These are phyloP conservation scores for Diaporthe capsici DNA, from an alignment of 2,329 filamentous ascomycete species.

Conservation along the genomic window DNA sequence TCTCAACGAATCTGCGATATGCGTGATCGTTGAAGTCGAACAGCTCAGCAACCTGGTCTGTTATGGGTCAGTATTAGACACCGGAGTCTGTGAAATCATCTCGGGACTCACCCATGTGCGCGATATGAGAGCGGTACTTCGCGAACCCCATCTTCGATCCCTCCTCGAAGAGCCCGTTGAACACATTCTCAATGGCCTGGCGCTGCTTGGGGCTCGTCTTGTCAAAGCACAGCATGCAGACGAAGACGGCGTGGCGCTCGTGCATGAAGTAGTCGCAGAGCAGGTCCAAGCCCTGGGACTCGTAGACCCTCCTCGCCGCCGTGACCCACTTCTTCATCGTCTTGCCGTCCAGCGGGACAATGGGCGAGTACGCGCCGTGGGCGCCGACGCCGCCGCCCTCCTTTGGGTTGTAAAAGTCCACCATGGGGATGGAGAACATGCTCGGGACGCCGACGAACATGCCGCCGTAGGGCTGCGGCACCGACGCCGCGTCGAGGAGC, in stretches of 20 bases:
- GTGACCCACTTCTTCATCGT: conserved; percentile 58
- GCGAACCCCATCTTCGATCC: conserved; percentile 54
- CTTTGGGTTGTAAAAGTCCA: conserved; percentile 52
- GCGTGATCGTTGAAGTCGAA: conserved; percentile 56
- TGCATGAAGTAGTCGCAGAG: conserved; percentile 65
- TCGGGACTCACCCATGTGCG: conserved; percentile 54
- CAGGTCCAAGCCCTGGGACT: conserved; percentile 58
- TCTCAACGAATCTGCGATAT: conserved; percentile 56
- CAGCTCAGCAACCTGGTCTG: conserved; percentile 54
- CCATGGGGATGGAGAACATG: conserved; percentile 54
- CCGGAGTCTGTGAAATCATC: too few relatives aligned
- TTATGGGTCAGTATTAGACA: too few relatives aligned
- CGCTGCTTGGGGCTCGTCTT: conserved; percentile 57
- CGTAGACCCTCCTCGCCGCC: conserved; percentile 57
- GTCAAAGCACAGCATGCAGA: conserved; percentile 64
- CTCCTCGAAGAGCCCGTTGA: conserved; percentile 51
- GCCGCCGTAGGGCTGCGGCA: conserved; percentile 51
- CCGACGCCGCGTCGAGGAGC: conserved; percentile 54
- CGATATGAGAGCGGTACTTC: conserved; percentile 56
- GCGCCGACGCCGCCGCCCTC: conserved; percentile 50
- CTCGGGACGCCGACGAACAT: conserved; percentile 54
- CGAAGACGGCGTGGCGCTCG: conserved; percentile 60
- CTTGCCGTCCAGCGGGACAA: conserved; percentile 55
- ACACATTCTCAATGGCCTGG: conserved; percentile 52
- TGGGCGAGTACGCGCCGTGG: conserved; percentile 55